Evolutionary conservation across 1,284 basidiomycete species (phyloP).

Genomic region (Schizophyllum amplum): DNA sequence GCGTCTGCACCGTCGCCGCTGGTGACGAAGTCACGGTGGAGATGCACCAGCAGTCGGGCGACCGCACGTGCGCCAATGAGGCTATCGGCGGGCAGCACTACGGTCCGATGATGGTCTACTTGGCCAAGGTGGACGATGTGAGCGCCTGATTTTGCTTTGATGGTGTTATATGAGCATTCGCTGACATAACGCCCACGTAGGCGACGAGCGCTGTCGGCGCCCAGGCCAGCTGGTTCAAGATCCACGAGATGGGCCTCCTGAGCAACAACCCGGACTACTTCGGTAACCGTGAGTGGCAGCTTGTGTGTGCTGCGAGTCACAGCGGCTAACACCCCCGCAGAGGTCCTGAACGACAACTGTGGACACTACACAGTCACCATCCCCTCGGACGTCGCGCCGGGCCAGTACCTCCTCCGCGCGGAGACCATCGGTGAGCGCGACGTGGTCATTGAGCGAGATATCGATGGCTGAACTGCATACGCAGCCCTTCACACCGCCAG

Average conservation of each 20-base stretch:
- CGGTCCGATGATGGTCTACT: conserved; percentile 38
- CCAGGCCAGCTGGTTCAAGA: conserved; percentile 44
- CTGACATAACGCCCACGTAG: conserved; percentile 25
- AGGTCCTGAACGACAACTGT: neutral
- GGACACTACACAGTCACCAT: conserved; percentile 13
- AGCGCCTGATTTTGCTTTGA: neutral
- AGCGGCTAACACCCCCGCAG: neutral
- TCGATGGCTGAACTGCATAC: no score
- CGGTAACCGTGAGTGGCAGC: neutral
- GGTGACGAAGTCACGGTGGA: conserved; percentile 32
- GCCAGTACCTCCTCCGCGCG: conserved; percentile 44
- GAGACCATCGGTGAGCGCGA: conserved; percentile 53
- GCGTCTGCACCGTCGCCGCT: conserved; percentile 34
- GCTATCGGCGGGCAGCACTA: neutral
- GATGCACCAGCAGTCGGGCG: neutral
- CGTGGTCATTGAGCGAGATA: no score
- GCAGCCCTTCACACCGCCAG: conserved; percentile 40
- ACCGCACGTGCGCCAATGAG: neutral
- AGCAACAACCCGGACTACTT: conserved; percentile 2
- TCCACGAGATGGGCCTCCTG: conserved; percentile 39
- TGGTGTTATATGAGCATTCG: neutral
- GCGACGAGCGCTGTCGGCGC: conserved; percentile 38
- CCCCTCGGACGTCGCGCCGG: conserved; percentile 34
- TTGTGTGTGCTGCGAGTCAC: neutral
- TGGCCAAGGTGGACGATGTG: conserved; percentile 29